phyloP scores from a whole-genome alignment of 371 early-diverging fungal genomes.

The Choanephora cucurbitarum region DNA sequence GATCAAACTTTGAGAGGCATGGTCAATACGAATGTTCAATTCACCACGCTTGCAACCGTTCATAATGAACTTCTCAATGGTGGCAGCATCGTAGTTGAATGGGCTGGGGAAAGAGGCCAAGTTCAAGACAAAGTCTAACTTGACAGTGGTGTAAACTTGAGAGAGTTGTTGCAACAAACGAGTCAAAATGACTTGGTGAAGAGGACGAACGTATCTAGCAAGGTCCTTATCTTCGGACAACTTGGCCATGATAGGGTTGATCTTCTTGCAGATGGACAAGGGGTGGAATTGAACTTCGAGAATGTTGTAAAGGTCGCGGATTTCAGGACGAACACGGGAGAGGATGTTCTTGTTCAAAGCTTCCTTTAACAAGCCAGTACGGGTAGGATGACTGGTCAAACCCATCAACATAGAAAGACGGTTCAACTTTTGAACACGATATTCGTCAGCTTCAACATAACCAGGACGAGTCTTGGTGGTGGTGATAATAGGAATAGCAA shows the following conservation, averaged over 20 bases:
- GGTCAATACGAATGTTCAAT: constrained; percentile 93
- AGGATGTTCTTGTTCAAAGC: constrained; percentile 86
- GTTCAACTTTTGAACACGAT: constrained; percentile 79
- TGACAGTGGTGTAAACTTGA: constrained; percentile 96
- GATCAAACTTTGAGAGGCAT: constrained; percentile 84
- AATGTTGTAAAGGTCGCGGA: constrained; percentile 90
- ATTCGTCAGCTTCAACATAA: constrained; percentile 77
- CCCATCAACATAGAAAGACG: constrained; percentile 89
- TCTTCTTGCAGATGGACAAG: constrained; percentile 93
- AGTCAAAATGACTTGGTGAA: constrained; percentile 94
- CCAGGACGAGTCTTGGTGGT: constrained; percentile 75
- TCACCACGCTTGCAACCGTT: constrained; percentile 96
- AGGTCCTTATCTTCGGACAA: constrained; percentile 76
- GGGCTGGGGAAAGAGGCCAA: constrained; percentile 88
- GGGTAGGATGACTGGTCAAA: constrained; percentile 82
- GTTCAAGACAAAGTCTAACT: constrained; percentile 88
- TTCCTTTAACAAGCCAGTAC: constrained; percentile 88
- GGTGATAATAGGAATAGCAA: constrained; percentile 88
- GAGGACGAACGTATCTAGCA: constrained; percentile 87
- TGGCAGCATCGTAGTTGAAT: constrained; percentile 82
- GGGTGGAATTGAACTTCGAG: constrained; percentile 98
- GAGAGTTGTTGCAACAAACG: constrained; percentile 94
- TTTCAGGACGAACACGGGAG: constrained; percentile 84
- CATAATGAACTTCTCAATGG: constrained; percentile 97
- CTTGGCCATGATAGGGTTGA: constrained; percentile 81